phyloP scores from a whole-genome alignment of 2,329 filamentous ascomycete genomes.

The Penicillium sclerotigenum region DNA sequence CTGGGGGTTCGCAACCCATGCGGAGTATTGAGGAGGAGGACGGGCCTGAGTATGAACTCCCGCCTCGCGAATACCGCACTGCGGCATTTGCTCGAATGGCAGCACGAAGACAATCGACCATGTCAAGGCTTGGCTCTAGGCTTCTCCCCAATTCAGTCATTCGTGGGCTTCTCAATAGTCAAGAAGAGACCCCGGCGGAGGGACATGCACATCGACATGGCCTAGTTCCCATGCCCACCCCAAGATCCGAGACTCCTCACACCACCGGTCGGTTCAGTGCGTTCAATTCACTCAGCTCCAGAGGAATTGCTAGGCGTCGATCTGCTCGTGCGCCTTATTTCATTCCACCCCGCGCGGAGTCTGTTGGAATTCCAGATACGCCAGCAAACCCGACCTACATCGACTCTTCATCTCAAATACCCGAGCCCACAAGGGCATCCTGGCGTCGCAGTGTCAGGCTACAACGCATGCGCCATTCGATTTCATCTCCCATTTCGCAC shows the following conservation, averaged over 20 bases:
- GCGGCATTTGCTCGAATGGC: slow-evolving; percentile 36
- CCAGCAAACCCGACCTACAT: slow-evolving; percentile 27
- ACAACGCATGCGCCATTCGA: slow-evolving; percentile 43
- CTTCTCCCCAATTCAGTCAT: slow-evolving; percentile 48
- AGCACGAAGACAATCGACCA: slow-evolving; percentile 44
- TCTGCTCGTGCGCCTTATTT: slow-evolving; percentile 41
- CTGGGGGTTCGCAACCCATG: slow-evolving; percentile 23
- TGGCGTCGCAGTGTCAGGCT: slow-evolving; percentile 43
- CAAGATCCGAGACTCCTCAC: slow-evolving; percentile 34
- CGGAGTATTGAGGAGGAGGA: slow-evolving; percentile 40
- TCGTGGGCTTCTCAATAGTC: slow-evolving; percentile 44
- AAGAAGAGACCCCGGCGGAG: slow-evolving; percentile 47
- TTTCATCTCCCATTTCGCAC: slow-evolving; percentile 44
- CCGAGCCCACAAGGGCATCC: slow-evolving; percentile 32
- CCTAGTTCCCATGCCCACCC: slow-evolving; percentile 37
- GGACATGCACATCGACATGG: slow-evolving; percentile 46
- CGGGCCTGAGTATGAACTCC: slow-evolving; percentile 31
- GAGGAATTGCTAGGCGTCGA: slow-evolving; percentile 41
- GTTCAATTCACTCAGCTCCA: slow-evolving; percentile 39
- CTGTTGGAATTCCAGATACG: slow-evolving; percentile 31
- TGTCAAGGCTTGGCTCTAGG: slow-evolving; percentile 49
- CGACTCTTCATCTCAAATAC: slow-evolving; percentile 26
- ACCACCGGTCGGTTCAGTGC: slow-evolving; percentile 40
- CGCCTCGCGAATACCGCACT: slow-evolving; percentile 31
- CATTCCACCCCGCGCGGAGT: slow-evolving; percentile 35